Percentiles rank a stretch among this genome's conserved stretches.
Conservation (phyloP, 805 yeast genomes). For the Yamadazyma endophytica region DNA sequence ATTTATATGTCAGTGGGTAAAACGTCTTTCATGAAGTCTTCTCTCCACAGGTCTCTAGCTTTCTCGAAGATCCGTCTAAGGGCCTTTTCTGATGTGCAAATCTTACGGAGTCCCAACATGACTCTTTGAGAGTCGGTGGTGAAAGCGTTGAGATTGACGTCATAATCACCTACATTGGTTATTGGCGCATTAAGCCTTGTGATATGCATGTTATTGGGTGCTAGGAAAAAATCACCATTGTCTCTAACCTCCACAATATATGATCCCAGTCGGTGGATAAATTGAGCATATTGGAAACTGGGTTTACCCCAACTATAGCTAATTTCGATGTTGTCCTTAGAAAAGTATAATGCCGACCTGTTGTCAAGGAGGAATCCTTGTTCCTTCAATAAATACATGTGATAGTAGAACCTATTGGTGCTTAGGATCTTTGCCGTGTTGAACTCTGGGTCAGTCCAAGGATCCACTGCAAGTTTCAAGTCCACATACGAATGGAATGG, state of each 20-base stretch:
- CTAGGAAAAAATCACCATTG: slow-evolving; percentile 72
- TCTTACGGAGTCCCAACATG: slow-evolving; percentile 62
- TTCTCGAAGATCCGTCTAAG: slow-evolving; percentile 53
- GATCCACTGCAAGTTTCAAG: slow-evolving; percentile 61
- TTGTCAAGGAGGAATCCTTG: slow-evolving; percentile 80
- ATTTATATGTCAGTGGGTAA: slow-evolving; percentile 12
- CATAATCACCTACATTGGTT: slow-evolving; percentile 16
- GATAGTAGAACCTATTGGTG: slow-evolving; percentile 68
- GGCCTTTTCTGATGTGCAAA: slow-evolving; percentile 50
- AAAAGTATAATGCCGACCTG: slow-evolving; percentile 63
- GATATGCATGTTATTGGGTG: slow-evolving; percentile 83
- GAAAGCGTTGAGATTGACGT: slow-evolving; percentile 20
- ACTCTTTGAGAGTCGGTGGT: slow-evolving; percentile 67
- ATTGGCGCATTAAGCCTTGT: slow-evolving; percentile 57
- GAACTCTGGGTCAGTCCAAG: slow-evolving; percentile 63
- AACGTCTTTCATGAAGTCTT: slow-evolving; percentile 11
- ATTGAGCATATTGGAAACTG: slow-evolving; percentile 76
- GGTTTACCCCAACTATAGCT: slow-evolving; percentile 91
- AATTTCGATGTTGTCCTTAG: slow-evolving; percentile 56
- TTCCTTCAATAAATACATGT: slow-evolving; percentile 62
- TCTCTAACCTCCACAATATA: slow-evolving; percentile 84
- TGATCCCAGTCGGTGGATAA: slow-evolving; percentile 83
- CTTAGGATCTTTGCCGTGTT: slow-evolving; percentile 31
- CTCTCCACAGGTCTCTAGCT: slow-evolving; percentile 35
- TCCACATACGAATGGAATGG: slow-evolving; percentile 88